phyloP scores from a whole-genome alignment of 2,329 filamentous ascomycete species.

The Penicillium sp. region DNA sequence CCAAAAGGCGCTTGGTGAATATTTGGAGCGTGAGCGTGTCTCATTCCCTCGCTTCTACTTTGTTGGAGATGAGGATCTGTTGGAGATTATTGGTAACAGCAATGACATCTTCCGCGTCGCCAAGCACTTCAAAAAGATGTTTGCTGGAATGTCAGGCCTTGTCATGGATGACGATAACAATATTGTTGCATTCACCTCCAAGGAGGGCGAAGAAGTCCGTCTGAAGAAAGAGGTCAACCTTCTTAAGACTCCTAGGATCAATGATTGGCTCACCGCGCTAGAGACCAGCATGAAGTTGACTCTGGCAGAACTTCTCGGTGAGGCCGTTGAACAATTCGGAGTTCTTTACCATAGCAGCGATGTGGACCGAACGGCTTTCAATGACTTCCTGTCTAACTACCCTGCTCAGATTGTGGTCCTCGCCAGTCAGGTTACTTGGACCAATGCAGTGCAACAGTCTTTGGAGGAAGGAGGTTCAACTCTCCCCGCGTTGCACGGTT shows the following conservation, averaged over 20 bases:
- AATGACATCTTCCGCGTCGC: constrained; percentile 94
- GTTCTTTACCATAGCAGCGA: constrained; percentile 70
- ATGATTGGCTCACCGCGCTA: constrained; percentile 94
- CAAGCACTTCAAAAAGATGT: constrained; percentile 99
- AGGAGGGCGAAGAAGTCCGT: constrained; percentile 84
- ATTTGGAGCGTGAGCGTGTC: constrained; percentile 94
- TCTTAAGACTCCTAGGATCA: constrained; percentile 91
- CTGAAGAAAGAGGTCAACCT: constrained; percentile 90
- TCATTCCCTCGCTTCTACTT: constrained; percentile 99
- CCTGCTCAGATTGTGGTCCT: constrained; percentile 95
- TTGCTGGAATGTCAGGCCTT: constrained; percentile 88
- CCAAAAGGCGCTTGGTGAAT: constrained; percentile 96
- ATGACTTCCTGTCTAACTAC: constrained; percentile 76
- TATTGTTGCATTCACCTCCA: constrained; percentile 90
- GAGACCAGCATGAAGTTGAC: constrained; percentile 93
- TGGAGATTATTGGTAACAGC: constrained; percentile 99
- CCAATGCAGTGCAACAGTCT: constrained; percentile 75
- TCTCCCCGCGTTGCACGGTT: constrained; percentile 70
- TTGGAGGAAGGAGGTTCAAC: constrained; percentile 68
- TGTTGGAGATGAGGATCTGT: constrained; percentile 93
- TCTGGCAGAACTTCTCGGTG: constrained; percentile 81
- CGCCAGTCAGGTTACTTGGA: constrained; percentile 92
- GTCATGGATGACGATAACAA: constrained; percentile 86
- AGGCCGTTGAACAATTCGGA: constrained; percentile 79
- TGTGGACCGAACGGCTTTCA: constrained; percentile 69